Conservation (phyloP, 306 rosid genomes). For the Begonia fuchsioides region DNA sequence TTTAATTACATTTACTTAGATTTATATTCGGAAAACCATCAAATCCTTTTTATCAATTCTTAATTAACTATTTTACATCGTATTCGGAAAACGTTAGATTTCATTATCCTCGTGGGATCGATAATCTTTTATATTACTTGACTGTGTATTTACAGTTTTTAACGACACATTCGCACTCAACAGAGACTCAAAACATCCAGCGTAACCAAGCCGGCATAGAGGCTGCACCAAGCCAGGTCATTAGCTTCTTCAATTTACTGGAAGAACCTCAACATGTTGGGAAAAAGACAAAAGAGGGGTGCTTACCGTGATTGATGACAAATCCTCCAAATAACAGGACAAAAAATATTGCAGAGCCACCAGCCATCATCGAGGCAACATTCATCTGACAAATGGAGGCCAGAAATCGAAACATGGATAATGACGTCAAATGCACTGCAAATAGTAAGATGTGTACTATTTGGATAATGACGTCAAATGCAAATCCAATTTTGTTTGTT, state of each 20-base stretch:
- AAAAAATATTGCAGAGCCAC: conserved; percentile 14
- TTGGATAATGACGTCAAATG: conserved; percentile 17
- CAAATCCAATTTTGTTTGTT: background rate
- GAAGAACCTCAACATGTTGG: background rate
- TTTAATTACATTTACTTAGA: no score
- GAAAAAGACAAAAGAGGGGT: background rate
- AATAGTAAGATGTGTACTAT: conserved; percentile 14
- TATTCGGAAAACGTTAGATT: no score
- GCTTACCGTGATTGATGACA: conserved; percentile 16
- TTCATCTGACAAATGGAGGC: conserved; percentile 20
- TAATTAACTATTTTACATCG: no score
- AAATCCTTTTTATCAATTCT: no score
- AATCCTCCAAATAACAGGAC: conserved; percentile 22
- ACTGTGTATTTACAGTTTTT: no score
- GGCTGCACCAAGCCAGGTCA: conserved; percentile 10
- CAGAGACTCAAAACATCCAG: conserved; percentile 34
- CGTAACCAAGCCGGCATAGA: conserved; percentile 27
- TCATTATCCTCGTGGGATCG: no score
- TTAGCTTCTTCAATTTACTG: background rate
- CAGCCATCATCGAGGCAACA: conserved; percentile 14
- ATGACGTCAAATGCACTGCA: conserved; percentile 18
- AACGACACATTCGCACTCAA: no score
- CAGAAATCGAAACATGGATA: conserved; percentile 22
- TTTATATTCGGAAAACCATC: no score
- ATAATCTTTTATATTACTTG: no score